Evolutionary conservation across 148 eudicot genomes (phyloP), one percentile per base, ranked within the genome.

Genomic region (Spergularia bocconei): DNA sequence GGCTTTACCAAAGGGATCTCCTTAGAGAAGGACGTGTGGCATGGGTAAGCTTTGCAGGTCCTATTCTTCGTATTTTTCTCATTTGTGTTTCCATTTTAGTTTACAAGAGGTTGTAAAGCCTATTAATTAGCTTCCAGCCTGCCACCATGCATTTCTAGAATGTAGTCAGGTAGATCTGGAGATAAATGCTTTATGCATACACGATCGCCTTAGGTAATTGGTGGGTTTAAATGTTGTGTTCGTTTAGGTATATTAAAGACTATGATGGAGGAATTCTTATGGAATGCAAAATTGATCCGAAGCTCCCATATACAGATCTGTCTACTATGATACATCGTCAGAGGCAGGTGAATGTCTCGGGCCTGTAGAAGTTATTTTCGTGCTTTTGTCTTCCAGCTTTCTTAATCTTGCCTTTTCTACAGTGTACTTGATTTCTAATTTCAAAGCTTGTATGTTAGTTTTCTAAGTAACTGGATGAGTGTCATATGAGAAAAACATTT

Each of bases 251-350:
- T 74, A 95, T 95, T 59, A 95, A 95, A 85, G 99, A 95, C 79
- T 95, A 95, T 72, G 99, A 95, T 78, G 99, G 99, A 79, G 99
- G 97, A 68, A 90, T 89, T 79, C 94, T 95, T 70, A 92, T 95
- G 99, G 92, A 95, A 79, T 95, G 99, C 83, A 92, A 84, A 79
- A 95, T 95, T 58, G 97, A 95, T 79, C 99, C 99, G 13, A 95
- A 92, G 83, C 97, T 95, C 86, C 99, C 99, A 38, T 95, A 92
- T 80, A 95, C 99, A 67, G 90, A 95, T 89, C 83, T 95, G 71
- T 95, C 99, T 66, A 89, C 86, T 57, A 92, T 95, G 99, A 88
- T 95, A 79, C 92, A 87, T 71, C 86, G 91, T 66, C 99, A 95
- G 79, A 92, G 97, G 83, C 91, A 86, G 94, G 99, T 92, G 75